Conservation (phyloP, 1,284 basidiomycete genomes). For the Volvariella surrecta region DNA sequence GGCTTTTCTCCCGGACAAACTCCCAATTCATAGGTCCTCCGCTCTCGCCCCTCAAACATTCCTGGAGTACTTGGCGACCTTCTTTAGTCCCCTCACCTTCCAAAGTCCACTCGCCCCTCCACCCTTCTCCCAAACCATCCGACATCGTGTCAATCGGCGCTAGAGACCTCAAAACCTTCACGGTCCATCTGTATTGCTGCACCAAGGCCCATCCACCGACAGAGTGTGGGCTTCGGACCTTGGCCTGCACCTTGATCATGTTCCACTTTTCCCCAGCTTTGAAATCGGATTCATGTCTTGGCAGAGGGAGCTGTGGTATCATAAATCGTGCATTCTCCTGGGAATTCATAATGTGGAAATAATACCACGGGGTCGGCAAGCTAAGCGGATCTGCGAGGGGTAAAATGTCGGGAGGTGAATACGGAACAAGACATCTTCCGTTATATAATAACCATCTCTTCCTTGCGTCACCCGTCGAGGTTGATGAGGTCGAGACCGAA, state of each 20-base stretch:
- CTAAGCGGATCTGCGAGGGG: slow-evolving; percentile 46
- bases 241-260: slow-evolving; percentile 12
- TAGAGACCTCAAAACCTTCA: slow-evolving; percentile 30
- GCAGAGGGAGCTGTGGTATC: slow-evolving; percentile 33
- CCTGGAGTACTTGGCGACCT: slow-evolving; percentile 46
- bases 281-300: slow-evolving; percentile 36
- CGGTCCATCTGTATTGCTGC: slow-evolving; percentile 55
- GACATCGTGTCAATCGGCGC: slow-evolving; percentile 22
- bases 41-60: slow-evolving; percentile 35
- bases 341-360: slow-evolving; percentile 51
- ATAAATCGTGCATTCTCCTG: slow-evolving; percentile 38
- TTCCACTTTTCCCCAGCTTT: slow-evolving; percentile 22
- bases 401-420: slow-evolving; percentile 39
- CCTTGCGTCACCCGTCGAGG: slow-evolving; percentile 7
- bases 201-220: slow-evolving; percentile 46
- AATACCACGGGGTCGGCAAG: slow-evolving; percentile 68
- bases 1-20: slow-evolving; percentile 52
- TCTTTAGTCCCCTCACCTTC: slow-evolving; percentile 68
- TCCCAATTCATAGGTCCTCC: slow-evolving; percentile 42
- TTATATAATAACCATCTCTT: slow-evolving; percentile 64
- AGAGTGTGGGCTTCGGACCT: slow-evolving; percentile 49
- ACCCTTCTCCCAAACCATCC: slow-evolving; percentile 45
- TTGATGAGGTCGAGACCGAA: slow-evolving; percentile 7
- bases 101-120: slow-evolving; percentile 68
- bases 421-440: slow-evolving; percentile 48